Percentiles rank a stretch among this genome's conserved stretches.
These are phyloP conservation scores for Salinomyces thailandicus DNA, from an alignment of 2,329 filamentous ascomycete genomes.

Conservation along the genomic window DNA sequence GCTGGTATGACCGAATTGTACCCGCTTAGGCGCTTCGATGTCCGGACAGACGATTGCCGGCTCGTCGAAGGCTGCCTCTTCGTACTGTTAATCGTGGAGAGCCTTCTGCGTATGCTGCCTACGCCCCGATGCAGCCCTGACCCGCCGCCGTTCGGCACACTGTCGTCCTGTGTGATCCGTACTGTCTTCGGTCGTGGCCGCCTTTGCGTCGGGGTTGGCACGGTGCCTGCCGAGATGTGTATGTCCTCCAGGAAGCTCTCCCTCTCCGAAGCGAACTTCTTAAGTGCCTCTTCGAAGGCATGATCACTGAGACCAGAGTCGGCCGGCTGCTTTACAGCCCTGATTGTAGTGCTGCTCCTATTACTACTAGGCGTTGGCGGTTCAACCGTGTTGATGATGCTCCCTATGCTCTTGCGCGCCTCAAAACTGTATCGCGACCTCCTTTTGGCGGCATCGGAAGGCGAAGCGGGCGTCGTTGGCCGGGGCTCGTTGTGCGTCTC, in stretches of 20 bases:
- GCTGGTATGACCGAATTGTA: slow-evolving; percentile 97
- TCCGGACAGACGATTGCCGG: slow-evolving; percentile 64
- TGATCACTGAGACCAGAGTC: slow-evolving; percentile 51
- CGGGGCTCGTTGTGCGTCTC: slow-evolving; percentile 45
- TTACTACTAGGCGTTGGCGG: slow-evolving; percentile 47
- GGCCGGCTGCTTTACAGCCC: slow-evolving; percentile 30
- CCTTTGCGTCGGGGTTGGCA: slow-evolving; percentile 39
- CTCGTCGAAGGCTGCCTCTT: slow-evolving; percentile 72
- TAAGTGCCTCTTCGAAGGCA: slow-evolving; percentile 85
- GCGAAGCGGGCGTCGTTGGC: slow-evolving; percentile 35
- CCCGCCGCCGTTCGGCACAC: slow-evolving; percentile 26
- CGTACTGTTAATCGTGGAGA: slow-evolving; percentile 94
- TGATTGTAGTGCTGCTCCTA: slow-evolving; percentile 54
- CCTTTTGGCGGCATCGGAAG: slow-evolving; percentile 27
- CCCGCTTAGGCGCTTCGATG: slow-evolving; percentile 80
- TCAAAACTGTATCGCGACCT: slow-evolving; percentile 37
- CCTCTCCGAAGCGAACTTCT: slow-evolving; percentile 91
- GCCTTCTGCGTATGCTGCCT: slow-evolving; percentile 81
- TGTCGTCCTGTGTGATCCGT: slow-evolving; percentile 65
- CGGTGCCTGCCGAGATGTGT: slow-evolving; percentile 74
- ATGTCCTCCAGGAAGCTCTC: slow-evolving; percentile 90
- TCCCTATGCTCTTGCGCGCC: slow-evolving; percentile 41
- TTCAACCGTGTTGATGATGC: slow-evolving; percentile 35
- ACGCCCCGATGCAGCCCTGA: slow-evolving; percentile 48
- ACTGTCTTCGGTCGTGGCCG: slow-evolving; percentile 65